Evolutionary conservation across 208 protist genomes (phyloP).

Genomic region (Leptomonas seymouri): DNA sequence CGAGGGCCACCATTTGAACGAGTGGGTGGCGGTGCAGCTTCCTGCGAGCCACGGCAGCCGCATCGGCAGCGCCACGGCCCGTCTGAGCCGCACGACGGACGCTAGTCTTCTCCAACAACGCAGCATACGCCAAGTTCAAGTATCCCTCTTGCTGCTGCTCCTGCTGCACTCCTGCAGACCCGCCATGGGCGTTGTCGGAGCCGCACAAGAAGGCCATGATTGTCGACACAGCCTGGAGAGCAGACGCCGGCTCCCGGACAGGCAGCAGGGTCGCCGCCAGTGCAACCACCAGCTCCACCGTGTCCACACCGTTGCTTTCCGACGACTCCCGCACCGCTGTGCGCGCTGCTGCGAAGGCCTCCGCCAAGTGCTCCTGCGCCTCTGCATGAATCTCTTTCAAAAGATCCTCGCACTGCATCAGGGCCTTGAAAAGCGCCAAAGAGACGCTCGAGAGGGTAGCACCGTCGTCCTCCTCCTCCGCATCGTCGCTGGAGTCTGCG

Average conservation of each 20-base stretch:
- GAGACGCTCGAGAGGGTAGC: not conserved
- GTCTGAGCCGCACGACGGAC: constrained; percentile 3
- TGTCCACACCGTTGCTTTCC: not conserved
- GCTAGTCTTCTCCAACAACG: constrained; percentile 19
- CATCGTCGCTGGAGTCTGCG: constrained; percentile 23
- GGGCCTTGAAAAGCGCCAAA: not conserved
- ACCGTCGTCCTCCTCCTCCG: not conserved
- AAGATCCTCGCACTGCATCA: constrained; percentile 23
- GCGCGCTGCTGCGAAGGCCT: constrained; percentile 17
- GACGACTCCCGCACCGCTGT: constrained; percentile 23
- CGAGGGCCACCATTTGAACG: constrained; percentile 4
- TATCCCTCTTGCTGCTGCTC: constrained; percentile 33
- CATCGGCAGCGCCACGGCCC: constrained; percentile 27
- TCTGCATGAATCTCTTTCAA: constrained; percentile 14
- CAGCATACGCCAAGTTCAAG: constrained; percentile 18
- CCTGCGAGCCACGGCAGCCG: constrained; percentile 2
- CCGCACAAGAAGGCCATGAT: constrained; percentile 35
- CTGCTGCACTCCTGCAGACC: constrained; percentile 27
- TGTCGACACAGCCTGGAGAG: constrained; percentile 12
- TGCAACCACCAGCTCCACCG: constrained; percentile 26
- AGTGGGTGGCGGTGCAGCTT: constrained; percentile 17
- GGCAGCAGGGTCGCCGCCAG: constrained; percentile 30
- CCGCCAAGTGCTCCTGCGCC: constrained; percentile 25
- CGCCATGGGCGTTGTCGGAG: not conserved
- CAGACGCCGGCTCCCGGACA: constrained; percentile 5